A percentile compares a stretch with the other conserved stretches of the same genome.
phyloP scores from a whole-genome alignment of 768 basidiomycete species.

The Omphalotus guepiniiformis region DNA sequence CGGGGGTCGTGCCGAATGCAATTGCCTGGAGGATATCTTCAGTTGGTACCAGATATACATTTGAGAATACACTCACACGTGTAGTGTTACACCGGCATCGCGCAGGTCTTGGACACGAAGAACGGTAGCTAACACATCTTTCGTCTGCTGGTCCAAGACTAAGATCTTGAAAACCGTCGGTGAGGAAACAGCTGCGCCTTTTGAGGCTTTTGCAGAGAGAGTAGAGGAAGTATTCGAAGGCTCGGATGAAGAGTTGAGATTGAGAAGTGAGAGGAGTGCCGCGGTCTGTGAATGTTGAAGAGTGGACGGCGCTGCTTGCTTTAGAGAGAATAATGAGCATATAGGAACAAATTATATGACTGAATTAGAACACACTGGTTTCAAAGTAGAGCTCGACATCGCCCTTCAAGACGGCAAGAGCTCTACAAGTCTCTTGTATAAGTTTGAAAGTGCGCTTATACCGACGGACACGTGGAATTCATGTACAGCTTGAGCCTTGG shows the following conservation, averaged over 20 bases:
- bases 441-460: too few species aligned
- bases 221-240: conserved; percentile 24
- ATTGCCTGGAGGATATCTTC: conserved; percentile 53
- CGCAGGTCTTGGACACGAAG: conserved; percentile 94
- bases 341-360: not conserved
- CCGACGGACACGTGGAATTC: too few species aligned
- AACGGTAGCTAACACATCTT: conserved; percentile 94
- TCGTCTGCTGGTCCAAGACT: conserved; percentile 91
- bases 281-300: conserved; percentile 87
- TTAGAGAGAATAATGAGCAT: not conserved
- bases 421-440: too few species aligned
- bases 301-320: conserved; percentile 46
- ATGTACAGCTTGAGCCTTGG: too few species aligned
- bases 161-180: conserved; percentile 96
- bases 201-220: conserved; percentile 37
- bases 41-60: conserved; percentile 6
- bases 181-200: conserved; percentile 47
- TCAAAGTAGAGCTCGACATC: conserved; percentile 44
- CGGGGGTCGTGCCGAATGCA: conserved; percentile 84
- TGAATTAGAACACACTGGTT: conserved; percentile 31
- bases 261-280: conserved; percentile 81
- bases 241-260: conserved; percentile 68
- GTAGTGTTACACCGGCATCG: conserved; percentile 94
- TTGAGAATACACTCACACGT: conserved; percentile 66
- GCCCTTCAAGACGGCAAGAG: too few species aligned